Base-by-base conservation (phyloP, 2,329 filamentous ascomycete genomes). In the Arthrobotrys sphaeroides region DNA sequence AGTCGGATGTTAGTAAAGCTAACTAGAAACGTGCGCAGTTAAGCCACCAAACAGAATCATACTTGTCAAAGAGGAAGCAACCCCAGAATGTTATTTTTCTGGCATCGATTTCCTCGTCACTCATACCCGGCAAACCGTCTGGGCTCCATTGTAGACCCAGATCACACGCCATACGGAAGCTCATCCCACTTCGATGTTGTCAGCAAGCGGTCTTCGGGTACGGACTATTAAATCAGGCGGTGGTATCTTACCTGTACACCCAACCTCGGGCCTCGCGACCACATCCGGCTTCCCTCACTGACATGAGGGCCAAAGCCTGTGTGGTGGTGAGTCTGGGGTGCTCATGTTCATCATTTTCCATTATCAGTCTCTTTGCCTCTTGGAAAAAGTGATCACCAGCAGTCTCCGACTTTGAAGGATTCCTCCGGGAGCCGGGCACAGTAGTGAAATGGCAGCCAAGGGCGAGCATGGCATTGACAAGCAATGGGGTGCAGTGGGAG, bases 31-130 rank as follows among this genome's bases (percentile, higher is more conserved):
- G 33, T 26, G n/a, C 31, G 13, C 36, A n/a, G 18, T 5, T n/a
- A 55, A 33, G 10, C 7, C 33, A 36, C 12, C 18, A 12, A 18
- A 24, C n/a, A n/a, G n/a, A 33, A 42, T 80, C 85, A 77, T 80
- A 88, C 86, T 97, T 98, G 84, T 99, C 95, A 82, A 98, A 96
- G n/a, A 97, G 84, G 82, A 95, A 98, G 82, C 94, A 97, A 5
- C 95, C 95, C 95, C 95, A 98, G 81, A 97, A 98, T 0, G 95
- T 98, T 43, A 98, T 90, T 62, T 92, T 87, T 40, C 95, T 87
- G 1, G 93, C 94, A 83, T 99, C 95, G 40, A 96, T 88, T 82
- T 97, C 94, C 51, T 91, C 77, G 12, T 80, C 78, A 87, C 70
- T 97, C 92, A 75, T 89, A 85, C 70, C 84, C 86, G 70, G 87